These are phyloP conservation scores for Ambrosia artemisiifolia DNA, from an alignment of 129 eudicot genomes.

Conservation along the genomic window DNA sequence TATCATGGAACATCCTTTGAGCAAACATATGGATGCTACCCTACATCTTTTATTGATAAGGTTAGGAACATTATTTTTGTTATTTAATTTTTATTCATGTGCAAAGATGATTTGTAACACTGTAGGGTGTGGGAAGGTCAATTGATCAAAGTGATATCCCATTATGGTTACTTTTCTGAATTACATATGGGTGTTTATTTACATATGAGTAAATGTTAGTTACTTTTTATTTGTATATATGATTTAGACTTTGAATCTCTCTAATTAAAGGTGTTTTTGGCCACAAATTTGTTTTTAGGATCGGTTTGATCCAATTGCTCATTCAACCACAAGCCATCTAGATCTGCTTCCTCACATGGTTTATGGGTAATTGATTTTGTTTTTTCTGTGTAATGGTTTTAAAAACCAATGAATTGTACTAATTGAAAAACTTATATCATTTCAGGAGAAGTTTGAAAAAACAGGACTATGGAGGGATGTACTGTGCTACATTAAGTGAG, in stretches of 20 bases:
- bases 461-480: too few species aligned
- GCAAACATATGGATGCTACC: slow-evolving; percentile 91
- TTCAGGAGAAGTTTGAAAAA: too few species aligned
- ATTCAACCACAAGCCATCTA: slow-evolving; percentile 52
- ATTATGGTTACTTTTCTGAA: too few species aligned
- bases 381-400: too few species aligned
- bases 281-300: slow-evolving; percentile 38
- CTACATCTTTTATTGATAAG: slow-evolving; percentile 95
- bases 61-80: slow-evolving; percentile 37
- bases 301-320: slow-evolving; percentile 75
- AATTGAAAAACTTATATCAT: too few species aligned
- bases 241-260: not conserved
- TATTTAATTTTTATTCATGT: not conserved
- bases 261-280: not conserved
- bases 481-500: too few species aligned
- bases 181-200: too few species aligned
- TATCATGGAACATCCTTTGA: slow-evolving; percentile 93
- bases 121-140: not conserved
- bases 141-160: not conserved
- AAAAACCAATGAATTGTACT: too few species aligned
- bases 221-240: not conserved
- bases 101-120: not conserved
- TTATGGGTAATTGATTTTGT: too few species aligned
- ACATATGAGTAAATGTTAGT: slow-evolving; percentile 41
- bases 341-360: too few species aligned